These are phyloP conservation scores for Bjerkandera adusta DNA, from an alignment of 1,284 basidiomycete species.

Conservation along the genomic window DNA sequence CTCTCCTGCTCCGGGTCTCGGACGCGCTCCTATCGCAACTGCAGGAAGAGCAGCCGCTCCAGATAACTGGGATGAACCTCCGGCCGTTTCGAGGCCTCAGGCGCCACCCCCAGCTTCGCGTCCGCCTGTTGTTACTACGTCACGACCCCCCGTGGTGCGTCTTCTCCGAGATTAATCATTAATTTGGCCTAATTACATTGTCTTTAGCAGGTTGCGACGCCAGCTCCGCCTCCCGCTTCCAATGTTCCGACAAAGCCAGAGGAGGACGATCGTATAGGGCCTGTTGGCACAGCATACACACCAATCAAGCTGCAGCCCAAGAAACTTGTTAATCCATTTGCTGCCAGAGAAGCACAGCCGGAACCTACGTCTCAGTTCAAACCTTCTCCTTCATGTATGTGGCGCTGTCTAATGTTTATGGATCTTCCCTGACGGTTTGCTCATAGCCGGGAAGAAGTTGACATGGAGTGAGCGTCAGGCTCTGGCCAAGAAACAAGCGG, in stretches of 20 bases:
- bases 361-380: conserved; percentile 27
- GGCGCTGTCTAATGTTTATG: not conserved
- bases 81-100: conserved; percentile 36
- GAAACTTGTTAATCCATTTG: conserved; percentile 85
- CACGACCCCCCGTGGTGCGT: conserved; percentile 36
- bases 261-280: conserved; percentile 78
- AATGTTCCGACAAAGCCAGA: conserved; percentile 61
- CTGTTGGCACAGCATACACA: conserved; percentile 83
- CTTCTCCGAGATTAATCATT: too few relatives aligned
- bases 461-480: conserved; percentile 93
- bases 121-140: conserved; percentile 38
- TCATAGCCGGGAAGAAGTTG: conserved; percentile 59
- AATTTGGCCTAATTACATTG: too few relatives aligned
- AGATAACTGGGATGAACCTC: conserved; percentile 52
- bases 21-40: conserved; percentile 19
- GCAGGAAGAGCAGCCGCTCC: conserved; percentile 39
- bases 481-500: conserved; percentile 78
- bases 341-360: conserved; percentile 51
- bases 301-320: conserved; percentile 86
- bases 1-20: conserved; percentile 34
- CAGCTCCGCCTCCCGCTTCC: conserved; percentile 45
- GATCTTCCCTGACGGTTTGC: not conserved
- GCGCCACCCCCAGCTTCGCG: conserved; percentile 49
- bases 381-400: conserved; percentile 17
- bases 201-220: conserved; percentile 18